These are phyloP conservation scores for Nigrospora osmanthi DNA, from an alignment of 2,329 filamentous ascomycete species.

Conservation along the genomic window DNA sequence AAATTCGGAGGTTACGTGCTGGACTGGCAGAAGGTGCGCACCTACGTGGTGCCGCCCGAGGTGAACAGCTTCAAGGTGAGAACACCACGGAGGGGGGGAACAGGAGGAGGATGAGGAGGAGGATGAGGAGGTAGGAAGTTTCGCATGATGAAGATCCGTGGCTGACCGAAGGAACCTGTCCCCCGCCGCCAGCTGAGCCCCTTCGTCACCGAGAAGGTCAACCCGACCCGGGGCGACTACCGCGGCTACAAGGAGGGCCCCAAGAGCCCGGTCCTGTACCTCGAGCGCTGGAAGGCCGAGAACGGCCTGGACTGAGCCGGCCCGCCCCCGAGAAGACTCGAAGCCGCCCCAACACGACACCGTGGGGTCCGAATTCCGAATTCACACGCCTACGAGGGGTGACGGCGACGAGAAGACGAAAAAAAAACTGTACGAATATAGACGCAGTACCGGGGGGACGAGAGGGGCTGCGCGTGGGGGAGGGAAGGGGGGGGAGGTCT, in stretches of 20 bases:
- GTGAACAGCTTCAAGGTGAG: constrained; percentile 66
- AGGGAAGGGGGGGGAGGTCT: no score
- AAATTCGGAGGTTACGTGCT: constrained; percentile 78
- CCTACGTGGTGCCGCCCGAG: constrained; percentile 71
- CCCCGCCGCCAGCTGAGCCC: constrained; percentile 64
- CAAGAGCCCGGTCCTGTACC: constrained; percentile 52
- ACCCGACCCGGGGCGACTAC: constrained; percentile 44
- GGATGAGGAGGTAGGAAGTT: not conserved
- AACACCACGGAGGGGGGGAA: not conserved
- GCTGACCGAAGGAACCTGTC: constrained; percentile 1
- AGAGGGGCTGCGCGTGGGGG: no score
- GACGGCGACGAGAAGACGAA: no score
- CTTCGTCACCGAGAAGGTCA: constrained; percentile 61
- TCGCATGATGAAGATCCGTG: not conserved
- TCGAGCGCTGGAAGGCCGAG: constrained; percentile 59
- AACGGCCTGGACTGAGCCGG: constrained; percentile 49
- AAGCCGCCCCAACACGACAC: no score
- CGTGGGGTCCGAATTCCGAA: no score
- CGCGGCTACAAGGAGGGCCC: constrained; percentile 44
- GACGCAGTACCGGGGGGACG: no score
- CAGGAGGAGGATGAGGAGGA: not conserved
- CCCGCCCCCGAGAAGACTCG: no score
- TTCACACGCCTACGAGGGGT: no score
- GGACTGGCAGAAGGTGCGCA: constrained; percentile 82
- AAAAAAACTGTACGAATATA: no score